Evolutionary conservation across 2,329 filamentous ascomycete genomes (phyloP), one percentile per base, ranked within the genome.

Genomic region (Arthrobotrys megalospora): DNA sequence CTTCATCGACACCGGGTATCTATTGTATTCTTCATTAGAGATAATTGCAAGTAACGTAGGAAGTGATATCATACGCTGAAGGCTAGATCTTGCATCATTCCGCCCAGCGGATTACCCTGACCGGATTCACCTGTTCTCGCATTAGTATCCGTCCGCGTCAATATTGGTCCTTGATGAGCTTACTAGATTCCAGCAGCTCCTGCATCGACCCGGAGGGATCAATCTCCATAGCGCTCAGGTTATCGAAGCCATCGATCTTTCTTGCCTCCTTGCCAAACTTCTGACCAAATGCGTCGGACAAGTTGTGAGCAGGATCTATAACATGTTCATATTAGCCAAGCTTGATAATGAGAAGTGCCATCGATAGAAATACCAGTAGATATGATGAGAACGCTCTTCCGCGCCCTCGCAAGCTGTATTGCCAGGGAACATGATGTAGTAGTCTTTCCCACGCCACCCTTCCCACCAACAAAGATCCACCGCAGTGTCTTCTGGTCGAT

Each of bases 231-330:
- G 96, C 96, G 84, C 93, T 96, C 81, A 99, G 87, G 85, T 97
- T 97, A 38, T 91, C 90, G 83, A 97, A 97, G 81, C 96, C 96
- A 82, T 97, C 91, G 80, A 99, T 89, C 45, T 97, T 90, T 80
- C 94, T 91, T 67, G 96, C 96, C 85, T 99, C 96, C 88, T 99
- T 99, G 87, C 96, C 96, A 83, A 99, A 99, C 87, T 99, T 99
- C 86, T 99, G 95, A 81, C 93, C 93, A 86, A 99, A 99, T 79
- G 96, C 96, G 86, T 99, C 96, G 82, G 92, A 96, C 80, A 99
- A 89, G 86, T 99, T 99, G 89, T 99, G 96, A 65, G 96, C 96
- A 66, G 96, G 96, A 85, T 99, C 76, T 79, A 60, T 65, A 48
- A 24, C 5, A 21, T n/a, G 6, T 3, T 16, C 24, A 2, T 28